Base-by-base conservation (phyloP, 495 filamentous ascomycete species). In the Amorphotheca resinae region DNA sequence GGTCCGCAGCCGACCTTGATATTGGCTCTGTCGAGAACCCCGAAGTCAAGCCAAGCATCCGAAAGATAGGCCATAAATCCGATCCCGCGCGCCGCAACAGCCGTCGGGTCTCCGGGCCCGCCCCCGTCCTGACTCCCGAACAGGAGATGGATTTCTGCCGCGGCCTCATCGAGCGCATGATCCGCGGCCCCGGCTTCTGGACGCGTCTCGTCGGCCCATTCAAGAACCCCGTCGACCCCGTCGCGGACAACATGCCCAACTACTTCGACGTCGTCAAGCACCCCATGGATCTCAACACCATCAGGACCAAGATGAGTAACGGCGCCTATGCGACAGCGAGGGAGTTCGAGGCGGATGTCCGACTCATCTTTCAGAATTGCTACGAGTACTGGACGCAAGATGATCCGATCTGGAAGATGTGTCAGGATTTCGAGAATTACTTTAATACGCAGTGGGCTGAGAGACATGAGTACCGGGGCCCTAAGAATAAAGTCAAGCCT, bases 241-340 rank as follows among this genome's bases (percentile, higher is more conserved):
- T 95, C 18, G 85, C 84, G 4, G 64, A 95, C 44, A 89, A 93
- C 61, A 94, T 95, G 38, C 91, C 91, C 1, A 76, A 82, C 22
- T 98, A 98, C 56, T 86, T 88, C 59, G 88, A 81, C 56, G 65
- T 98, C 48, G 82, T 98, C 63, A 95, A 93, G 67, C 82, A 87
- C 53, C 91, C 91, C 1, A 98, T 96, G 88, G 93, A 96, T 54
- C 67, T 98, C 16, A 62, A 67, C 2, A 95, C 85, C 11, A 79
- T 93, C 52, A 63, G 71, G 40, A 62, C 65, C 26, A 95, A 93
- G 62, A 69, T 94, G 28, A 74, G 75, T 44, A 68, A 72, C 3
- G 84, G 84, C 16, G 77, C 88, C 43, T 96, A 96, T 53, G 74
- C 79, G 51, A 84, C 70, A 37, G 72, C 77, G 3, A 84, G 84